Base-by-base conservation (phyloP, 441 rosid species). In the Croton laevigatus region DNA sequence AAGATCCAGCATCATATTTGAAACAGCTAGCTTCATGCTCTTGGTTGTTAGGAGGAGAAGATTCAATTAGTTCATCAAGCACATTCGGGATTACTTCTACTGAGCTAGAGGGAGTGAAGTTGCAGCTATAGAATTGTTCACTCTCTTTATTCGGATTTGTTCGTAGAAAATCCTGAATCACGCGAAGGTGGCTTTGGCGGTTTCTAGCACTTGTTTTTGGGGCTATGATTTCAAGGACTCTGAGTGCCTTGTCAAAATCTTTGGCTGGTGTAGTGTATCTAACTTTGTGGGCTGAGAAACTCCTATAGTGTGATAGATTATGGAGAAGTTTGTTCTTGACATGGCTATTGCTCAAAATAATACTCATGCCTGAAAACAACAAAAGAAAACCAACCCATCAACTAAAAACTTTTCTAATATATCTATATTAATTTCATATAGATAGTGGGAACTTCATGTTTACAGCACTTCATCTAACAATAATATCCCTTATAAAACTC, bases 151-250 rank as follows among this genome's bases (percentile, higher is more conserved):
- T 65, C 8, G 85, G 76, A 66, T 71, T 81, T 34, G 83, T 75
- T 82, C 40, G 79, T 7, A 85, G 59, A 69, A 87, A 78, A 69
- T 81, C 87, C 86, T 85, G 80, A 70, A 89, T 78, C 75, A 82
- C 79, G 66, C 89, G 89, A 55, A 86, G 81, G 81, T 93, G 88
- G 75, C 59, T 72, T 40, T 69, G 79, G 49, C 71, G 70, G 62
- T 62, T 38, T 10, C 75, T 8, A 32, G 68, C 67, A 23, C 36
- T 22, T 13, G 75, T 51, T 82, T 79, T 75, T 36, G 83, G 78
- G 55, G 84, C 71, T 45, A 87, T 71, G 62, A 87, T 78, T 61
- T 87, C 84, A 13, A 88, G 71, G 64, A 87, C 76, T 53, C 86
- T 80, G 27, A 85, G 80, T 5, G 91, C 89, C 52, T 80, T 77